Conservation (phyloP, 768 basidiomycete species). For the Termitomyces sp. region DNA sequence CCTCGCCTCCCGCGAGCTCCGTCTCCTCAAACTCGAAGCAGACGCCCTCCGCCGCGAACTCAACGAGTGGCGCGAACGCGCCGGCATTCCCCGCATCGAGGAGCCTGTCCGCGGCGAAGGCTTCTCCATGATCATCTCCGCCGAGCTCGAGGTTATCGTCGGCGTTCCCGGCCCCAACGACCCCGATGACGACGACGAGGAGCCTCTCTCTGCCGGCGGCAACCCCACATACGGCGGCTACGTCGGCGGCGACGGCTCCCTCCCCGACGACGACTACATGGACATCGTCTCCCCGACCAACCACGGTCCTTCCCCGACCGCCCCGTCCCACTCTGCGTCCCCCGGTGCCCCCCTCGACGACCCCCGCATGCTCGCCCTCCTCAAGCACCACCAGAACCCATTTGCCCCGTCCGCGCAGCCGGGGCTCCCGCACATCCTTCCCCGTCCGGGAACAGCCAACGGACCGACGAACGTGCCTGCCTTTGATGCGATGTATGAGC, state of each 20-base stretch:
- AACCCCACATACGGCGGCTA: constrained; percentile 17
- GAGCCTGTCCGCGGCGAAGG: constrained; percentile 70
- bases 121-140: constrained; percentile 1
- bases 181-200: constrained; percentile 39
- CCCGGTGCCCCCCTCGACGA: constrained; percentile 19
- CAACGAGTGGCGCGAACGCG: constrained; percentile 88
- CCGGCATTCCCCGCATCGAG: constrained; percentile 64
- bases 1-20: constrained; percentile 78
- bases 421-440: constrained; percentile 12
- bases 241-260: constrained; percentile 13
- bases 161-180: constrained; percentile 46
- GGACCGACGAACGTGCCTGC: constrained; percentile 17
- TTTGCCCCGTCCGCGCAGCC: constrained; percentile 11
- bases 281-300: constrained; percentile 7
- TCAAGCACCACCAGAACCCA: constrained; percentile 11
- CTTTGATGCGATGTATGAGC: constrained; percentile 16
- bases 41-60: constrained; percentile 59
- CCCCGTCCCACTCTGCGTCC: constrained; percentile 15
- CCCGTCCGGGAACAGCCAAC: constrained; percentile 6
- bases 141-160: constrained; percentile 43
- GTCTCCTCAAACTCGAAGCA: constrained; percentile 71
- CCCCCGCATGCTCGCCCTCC: constrained; percentile 15
- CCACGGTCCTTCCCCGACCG: too few species aligned
- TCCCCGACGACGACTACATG: constrained; percentile 16
- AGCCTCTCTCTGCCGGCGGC: constrained; percentile 20